These are phyloP conservation scores for Austropuccinia psidii DNA, from an alignment of 1,284 basidiomycete genomes.

Conservation along the genomic window DNA sequence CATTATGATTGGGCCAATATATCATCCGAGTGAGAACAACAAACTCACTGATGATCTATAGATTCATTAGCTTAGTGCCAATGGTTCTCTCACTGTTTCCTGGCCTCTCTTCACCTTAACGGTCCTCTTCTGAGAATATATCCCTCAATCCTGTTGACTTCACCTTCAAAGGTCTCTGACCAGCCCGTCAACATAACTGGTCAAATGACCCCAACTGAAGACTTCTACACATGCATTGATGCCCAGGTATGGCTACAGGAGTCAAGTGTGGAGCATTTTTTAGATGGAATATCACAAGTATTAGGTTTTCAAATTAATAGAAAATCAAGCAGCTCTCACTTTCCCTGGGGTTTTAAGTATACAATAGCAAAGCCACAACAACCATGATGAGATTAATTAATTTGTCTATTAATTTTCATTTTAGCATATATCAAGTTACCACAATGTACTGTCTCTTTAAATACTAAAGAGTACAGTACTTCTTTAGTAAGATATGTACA, in stretches of 20 bases:
- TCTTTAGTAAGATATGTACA: too few species aligned
- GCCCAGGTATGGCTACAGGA: slow-evolving; percentile 36
- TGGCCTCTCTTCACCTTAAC: neutral
- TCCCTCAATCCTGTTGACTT: neutral
- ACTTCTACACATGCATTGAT: slow-evolving; percentile 32
- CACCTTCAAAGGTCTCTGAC: slow-evolving; percentile 29
- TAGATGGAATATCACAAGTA: slow-evolving; percentile 23
- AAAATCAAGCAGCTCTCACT: neutral
- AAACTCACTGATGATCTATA: too few species aligned
- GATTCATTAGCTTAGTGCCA: neutral
- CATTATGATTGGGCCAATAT: too few species aligned
- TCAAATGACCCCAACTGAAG: slow-evolving; percentile 30
- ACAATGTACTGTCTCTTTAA: too few species aligned
- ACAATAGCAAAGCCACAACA: too few species aligned
- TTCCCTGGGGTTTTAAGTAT: too few species aligned
- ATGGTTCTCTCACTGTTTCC: neutral
- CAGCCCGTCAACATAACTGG: slow-evolving; percentile 35
- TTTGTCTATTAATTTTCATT: too few species aligned
- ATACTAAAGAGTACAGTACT: too few species aligned
- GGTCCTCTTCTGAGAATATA: neutral
- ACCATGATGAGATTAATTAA: too few species aligned
- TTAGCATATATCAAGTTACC: too few species aligned
- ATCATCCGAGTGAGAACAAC: too few species aligned
- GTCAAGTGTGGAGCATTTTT: slow-evolving; percentile 20
- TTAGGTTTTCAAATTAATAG: slow-evolving; percentile 33